Conservation (phyloP, 352 stramenopile genomes). For the Phytophthora capsici region DNA sequence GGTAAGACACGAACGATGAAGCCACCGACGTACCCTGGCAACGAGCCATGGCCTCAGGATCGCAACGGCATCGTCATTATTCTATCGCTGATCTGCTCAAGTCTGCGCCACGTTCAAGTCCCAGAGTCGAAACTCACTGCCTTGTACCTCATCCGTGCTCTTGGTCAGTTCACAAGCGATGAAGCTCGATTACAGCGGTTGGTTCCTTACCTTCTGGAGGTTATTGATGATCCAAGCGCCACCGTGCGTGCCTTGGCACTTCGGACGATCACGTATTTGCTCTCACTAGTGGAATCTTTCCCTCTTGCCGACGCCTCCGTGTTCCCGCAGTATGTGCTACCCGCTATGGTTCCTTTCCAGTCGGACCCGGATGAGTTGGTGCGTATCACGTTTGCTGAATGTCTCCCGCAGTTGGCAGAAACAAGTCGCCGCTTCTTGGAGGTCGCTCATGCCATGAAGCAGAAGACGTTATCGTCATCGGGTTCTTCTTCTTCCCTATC, state of each 20-base stretch:
- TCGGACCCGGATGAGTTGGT: conserved; percentile 94
- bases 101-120: conserved; percentile 83
- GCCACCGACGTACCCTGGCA: conserved; percentile 17
- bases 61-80: conserved; percentile 89
- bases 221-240: conserved; percentile 93
- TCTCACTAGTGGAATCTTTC: conserved; percentile 92
- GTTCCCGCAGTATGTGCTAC: conserved; percentile 98
- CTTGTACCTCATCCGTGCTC: conserved; percentile 91
- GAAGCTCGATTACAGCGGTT: conserved; percentile 95
- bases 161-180: conserved; percentile 91
- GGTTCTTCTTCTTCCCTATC: conserved; percentile 44
- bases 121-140: conserved; percentile 90
- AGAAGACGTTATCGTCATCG: conserved; percentile 59
- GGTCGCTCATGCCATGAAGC: conserved; percentile 90
- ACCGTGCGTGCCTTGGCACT: conserved; percentile 92
- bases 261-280: conserved; percentile 88
- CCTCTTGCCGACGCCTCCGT: conserved; percentile 95
- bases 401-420: conserved; percentile 91
- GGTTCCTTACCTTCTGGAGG: conserved; percentile 92
- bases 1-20: conserved; percentile 37
- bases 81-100: conserved; percentile 85
- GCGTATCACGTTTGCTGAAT: conserved; percentile 95
- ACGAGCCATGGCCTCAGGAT: conserved; percentile 53
- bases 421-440: conserved; percentile 95
- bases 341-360: conserved; percentile 88